Evolutionary conservation across 2,329 filamentous ascomycete genomes (phyloP).

Genomic region (Xylariaceae sp.): DNA sequence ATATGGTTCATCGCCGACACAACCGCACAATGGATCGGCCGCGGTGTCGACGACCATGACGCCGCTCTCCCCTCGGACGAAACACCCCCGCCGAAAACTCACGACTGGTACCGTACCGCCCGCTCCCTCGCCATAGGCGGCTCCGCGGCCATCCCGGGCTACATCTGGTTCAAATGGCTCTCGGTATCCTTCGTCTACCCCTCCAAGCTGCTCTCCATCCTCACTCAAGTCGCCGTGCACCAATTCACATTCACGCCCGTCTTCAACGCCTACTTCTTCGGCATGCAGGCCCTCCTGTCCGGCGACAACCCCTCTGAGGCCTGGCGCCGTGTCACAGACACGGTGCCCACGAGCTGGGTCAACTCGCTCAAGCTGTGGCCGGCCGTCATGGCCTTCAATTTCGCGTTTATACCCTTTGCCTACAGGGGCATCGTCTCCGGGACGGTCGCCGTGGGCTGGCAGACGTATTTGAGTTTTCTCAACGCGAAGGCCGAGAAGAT

Average conservation of each 20-base stretch:
- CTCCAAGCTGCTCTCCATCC: slow-evolving; percentile 66
- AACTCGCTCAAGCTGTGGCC: slow-evolving; percentile 90
- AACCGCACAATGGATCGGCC: slow-evolving; percentile 64
- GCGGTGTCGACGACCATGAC: not conserved
- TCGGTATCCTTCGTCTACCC: slow-evolving; percentile 79
- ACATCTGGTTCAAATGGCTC: slow-evolving; percentile 81
- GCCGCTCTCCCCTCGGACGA: slow-evolving; percentile 37
- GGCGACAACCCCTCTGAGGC: slow-evolving; percentile 63
- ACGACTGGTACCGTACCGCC: slow-evolving; percentile 65
- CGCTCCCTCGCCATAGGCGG: slow-evolving; percentile 73
- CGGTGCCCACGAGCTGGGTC: slow-evolving; percentile 70
- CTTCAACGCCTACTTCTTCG: slow-evolving; percentile 82
- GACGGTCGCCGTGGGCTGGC: slow-evolving; percentile 80
- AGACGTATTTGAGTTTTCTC: slow-evolving; percentile 81
- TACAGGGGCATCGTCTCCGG: slow-evolving; percentile 79
- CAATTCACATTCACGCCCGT: slow-evolving; percentile 77
- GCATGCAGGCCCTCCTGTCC: slow-evolving; percentile 69
- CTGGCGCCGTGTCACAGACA: slow-evolving; percentile 66
- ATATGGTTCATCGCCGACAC: slow-evolving; percentile 79
- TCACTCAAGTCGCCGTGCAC: slow-evolving; percentile 74
- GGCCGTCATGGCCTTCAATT: slow-evolving; percentile 77
- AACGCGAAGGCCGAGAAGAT: slow-evolving; percentile 68
- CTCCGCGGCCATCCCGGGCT: slow-evolving; percentile 70
- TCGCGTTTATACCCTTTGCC: slow-evolving; percentile 75
- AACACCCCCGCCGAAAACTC: slow-evolving; percentile 33